phyloP scores from a whole-genome alignment of 805 yeast genomes.

The Kluyveromyces aestuarii region DNA sequence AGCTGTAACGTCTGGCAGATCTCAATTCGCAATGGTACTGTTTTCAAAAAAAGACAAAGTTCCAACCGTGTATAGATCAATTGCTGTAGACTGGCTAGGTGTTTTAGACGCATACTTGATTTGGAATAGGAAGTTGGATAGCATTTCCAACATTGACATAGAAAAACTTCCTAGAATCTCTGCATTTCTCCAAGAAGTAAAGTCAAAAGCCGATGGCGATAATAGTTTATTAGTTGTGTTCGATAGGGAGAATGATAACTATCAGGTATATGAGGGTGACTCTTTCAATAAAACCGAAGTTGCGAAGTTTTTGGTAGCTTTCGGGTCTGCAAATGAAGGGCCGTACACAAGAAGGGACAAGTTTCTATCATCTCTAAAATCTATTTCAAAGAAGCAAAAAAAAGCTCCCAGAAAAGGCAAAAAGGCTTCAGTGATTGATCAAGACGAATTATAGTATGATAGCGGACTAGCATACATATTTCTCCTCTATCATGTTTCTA shows the following conservation, averaged over 20 bases:
- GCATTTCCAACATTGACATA: conserved; percentile 1
- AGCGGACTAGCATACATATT: too few relatives aligned
- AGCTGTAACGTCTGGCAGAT: conserved; percentile 10
- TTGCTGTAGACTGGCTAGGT: conserved; percentile 63
- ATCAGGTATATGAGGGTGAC: conserved; percentile 12
- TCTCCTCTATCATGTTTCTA: too few relatives aligned
- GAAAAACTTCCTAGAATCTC: conserved; percentile 18
- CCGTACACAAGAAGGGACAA: conserved; percentile 22
- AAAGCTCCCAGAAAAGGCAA: neutral
- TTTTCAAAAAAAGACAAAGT: conserved; percentile 41
- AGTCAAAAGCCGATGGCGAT: conserved; percentile 10
- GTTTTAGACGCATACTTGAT: conserved; percentile 39
- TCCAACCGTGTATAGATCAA: conserved; percentile 49
- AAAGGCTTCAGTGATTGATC: neutral
- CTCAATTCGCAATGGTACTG: conserved; percentile 38
- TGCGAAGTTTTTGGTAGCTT: conserved; percentile 15
- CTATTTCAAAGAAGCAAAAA: conserved; percentile 5
- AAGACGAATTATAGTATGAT: neutral
- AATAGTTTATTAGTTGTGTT: conserved; percentile 15
- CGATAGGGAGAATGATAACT: conserved; percentile 13
- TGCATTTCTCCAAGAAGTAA: conserved; percentile 9
- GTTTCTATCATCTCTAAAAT: conserved; percentile 13
- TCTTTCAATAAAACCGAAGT: conserved; percentile 17
- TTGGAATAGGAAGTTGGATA: conserved; percentile 23
- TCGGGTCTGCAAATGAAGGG: conserved; percentile 25